Evolutionary conservation across 306 rosid species (phyloP).

Genomic region (Rubus parviflorus): DNA sequence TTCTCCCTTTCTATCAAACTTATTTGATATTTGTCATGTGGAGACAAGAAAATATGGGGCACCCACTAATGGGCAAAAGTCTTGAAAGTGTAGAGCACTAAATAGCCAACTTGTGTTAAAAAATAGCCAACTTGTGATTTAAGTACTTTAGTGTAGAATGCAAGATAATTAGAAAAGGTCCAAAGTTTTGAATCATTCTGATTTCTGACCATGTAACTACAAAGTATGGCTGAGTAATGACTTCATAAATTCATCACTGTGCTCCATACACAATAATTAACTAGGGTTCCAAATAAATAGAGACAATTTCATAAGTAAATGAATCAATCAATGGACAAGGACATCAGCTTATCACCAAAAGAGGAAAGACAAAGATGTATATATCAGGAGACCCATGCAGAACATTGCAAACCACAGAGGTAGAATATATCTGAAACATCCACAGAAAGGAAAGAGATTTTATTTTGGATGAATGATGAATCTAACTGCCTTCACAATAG

Average conservation of each 20-base stretch:
- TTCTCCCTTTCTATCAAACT: neutral
- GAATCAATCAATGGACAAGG: constrained; percentile 2
- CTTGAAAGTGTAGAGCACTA: neutral
- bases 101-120: neutral
- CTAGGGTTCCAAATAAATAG: neutral
- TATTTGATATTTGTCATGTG: neutral
- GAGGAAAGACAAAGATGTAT: neutral
- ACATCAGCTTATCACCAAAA: neutral
- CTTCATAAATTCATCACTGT: neutral
- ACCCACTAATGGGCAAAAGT: neutral
- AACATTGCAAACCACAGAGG: constrained; percentile 18
- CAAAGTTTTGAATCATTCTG: neutral
- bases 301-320: neutral
- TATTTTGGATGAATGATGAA: neutral
- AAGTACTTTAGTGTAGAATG: neutral
- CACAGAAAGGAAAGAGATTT: constrained; percentile 6
- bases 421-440: neutral
- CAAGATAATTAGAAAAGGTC: neutral
- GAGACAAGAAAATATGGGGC: neutral
- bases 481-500: neutral
- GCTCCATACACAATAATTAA: neutral
- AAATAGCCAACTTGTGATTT: neutral
- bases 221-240: neutral
- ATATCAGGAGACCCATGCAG: neutral
- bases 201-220: neutral